phyloP scores from a whole-genome alignment of 306 rosid genomes.

The Phaseolus lunatus region DNA sequence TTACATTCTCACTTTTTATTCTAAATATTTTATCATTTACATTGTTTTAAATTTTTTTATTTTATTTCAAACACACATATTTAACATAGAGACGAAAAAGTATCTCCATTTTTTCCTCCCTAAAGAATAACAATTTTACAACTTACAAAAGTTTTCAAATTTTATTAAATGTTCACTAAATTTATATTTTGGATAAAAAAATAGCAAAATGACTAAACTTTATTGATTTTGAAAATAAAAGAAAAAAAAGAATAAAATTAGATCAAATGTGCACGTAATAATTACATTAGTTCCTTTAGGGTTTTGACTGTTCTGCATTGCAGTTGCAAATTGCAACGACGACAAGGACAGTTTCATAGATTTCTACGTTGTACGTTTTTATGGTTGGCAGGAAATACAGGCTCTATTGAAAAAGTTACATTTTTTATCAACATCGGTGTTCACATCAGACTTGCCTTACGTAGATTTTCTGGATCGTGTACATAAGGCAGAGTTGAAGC shows the following conservation, averaged over 20 bases:
- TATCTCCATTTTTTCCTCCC: too few species aligned
- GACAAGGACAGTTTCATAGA: neutral
- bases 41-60: too few species aligned
- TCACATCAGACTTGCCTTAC: conserved; percentile 83
- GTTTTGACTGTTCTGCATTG: neutral
- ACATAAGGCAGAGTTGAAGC: conserved; percentile 90
- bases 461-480: conserved; percentile 95
- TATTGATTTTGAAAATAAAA: neutral
- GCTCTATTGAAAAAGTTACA: conserved; percentile 60
- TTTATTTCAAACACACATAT: too few species aligned
- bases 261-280: neutral
- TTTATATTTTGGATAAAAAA: too few species aligned
- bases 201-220: too few species aligned
- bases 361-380: neutral
- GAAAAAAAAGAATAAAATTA: neutral
- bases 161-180: too few species aligned
- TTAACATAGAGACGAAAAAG: too few species aligned
- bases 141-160: too few species aligned
- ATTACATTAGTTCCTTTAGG: neutral
- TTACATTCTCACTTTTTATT: too few species aligned
- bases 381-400: conserved; percentile 68
- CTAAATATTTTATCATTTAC: too few species aligned
- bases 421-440: conserved; percentile 73
- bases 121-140: too few species aligned
- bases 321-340: neutral